phyloP scores from a whole-genome alignment of 352 stramenopile species.

The Pythium phragmiticola region DNA sequence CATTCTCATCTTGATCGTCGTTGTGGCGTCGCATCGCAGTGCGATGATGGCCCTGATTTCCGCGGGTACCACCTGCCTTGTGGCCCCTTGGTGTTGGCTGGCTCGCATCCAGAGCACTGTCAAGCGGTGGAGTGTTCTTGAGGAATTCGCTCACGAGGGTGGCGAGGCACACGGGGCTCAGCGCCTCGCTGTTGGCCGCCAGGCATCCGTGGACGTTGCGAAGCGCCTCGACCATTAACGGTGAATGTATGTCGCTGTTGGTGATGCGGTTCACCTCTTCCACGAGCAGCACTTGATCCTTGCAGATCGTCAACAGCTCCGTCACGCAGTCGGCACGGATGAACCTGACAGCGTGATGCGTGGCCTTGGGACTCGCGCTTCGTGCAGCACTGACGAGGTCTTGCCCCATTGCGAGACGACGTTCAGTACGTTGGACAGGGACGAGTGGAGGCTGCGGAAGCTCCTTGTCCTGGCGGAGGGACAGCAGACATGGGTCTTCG shows the following conservation, averaged over 20 bases:
- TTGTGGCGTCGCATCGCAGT: slow-evolving; percentile 1
- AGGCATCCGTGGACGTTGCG: slow-evolving; percentile 15
- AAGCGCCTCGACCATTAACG: background rate
- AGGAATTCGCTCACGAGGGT: slow-evolving; percentile 9
- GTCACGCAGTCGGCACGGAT: background rate
- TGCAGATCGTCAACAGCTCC: background rate
- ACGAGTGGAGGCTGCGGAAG: background rate
- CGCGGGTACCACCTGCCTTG: background rate
- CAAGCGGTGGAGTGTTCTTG: background rate
- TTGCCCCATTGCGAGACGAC: background rate
- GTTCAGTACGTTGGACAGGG: background rate
- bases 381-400: background rate
- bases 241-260: background rate
- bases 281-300: background rate
- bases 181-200: slow-evolving; percentile 2
- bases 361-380: background rate
- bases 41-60: background rate
- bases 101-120: background rate
- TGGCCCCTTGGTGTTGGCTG: background rate
- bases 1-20: background rate
- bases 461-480: background rate
- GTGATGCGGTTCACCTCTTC: background rate
- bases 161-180: background rate
- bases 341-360: background rate
- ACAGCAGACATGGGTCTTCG: background rate